These are phyloP conservation scores for Podospora australis DNA, from an alignment of 495 filamentous ascomycete species.

Conservation along the genomic window DNA sequence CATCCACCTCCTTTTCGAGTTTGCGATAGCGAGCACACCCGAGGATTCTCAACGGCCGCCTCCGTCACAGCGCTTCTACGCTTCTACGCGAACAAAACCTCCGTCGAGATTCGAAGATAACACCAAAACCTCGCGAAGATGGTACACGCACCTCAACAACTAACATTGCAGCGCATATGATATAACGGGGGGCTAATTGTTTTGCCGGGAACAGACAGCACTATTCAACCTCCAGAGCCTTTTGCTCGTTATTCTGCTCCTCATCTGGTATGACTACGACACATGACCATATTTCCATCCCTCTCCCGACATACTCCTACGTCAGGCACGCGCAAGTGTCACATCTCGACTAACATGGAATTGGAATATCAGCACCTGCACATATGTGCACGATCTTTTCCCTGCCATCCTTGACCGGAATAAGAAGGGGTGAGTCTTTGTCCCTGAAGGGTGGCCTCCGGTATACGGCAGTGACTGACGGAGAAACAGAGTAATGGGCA, in stretches of 20 bases:
- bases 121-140: no score
- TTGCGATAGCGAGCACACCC: no score
- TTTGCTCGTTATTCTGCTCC: conserved; percentile 84
- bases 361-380: conserved; percentile 51
- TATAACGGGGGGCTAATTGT: no score
- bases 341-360: no score
- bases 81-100: no score
- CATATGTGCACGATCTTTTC: conserved; percentile 85
- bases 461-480: neutral
- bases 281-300: neutral
- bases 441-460: neutral
- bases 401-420: conserved; percentile 90
- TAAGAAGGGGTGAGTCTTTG: conserved; percentile 66
- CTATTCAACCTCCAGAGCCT: conserved; percentile 98
- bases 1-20: no score
- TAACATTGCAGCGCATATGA: no score
- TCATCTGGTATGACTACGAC: conserved; percentile 56
- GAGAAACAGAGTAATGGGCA: conserved; percentile 61
- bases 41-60: no score
- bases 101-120: no score
- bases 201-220: conserved; percentile 63
- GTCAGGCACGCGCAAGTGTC: no score
- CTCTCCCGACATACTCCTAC: no score
- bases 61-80: no score
- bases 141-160: conserved; percentile 16